Base-by-base conservation (phyloP, 345 rosid genomes). In the Ailanthus altissimus region DNA sequence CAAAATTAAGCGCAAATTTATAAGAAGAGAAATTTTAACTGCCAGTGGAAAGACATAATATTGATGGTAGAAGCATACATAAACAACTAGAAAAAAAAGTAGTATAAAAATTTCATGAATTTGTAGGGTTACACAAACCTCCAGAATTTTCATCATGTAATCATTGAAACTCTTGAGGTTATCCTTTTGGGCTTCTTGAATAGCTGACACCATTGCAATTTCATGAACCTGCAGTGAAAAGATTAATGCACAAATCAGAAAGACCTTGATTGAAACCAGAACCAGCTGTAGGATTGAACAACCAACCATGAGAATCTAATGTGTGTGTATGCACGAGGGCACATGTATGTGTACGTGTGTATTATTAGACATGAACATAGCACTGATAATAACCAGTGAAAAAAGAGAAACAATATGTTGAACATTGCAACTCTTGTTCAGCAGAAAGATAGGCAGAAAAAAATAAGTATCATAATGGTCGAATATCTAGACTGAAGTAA, bases 181-280 rank as follows among this genome's bases (percentile, higher is more conserved):
- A 84, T 96, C 99, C 86, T 91, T 92, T 79, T 93, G 99, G 72
- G 98, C 97, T 92, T 93, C 94, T 77, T 96, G 99, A 76, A 96
- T 89, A 73, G 98, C 92, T 56, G 97, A 96, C 46, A 96, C 97
- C 91, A 96, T 90, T 77, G 98, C 94, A 94, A 96, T 91, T 86
- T 93, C 99, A 87, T 91, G 99, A 81, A 96, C 95, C 99, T 96
- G 77, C 7, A 21, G 64, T 76, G 21, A 78, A 73, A 79, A 68
- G 20, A 67, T 72, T 50, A 73, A 58, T 21, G 47, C 59, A 67
- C n/a, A 60, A 21, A 53, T 38, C 23, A 63, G 42, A 26, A 42
- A 40, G 14, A 59, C 11, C 57, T 20, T 58, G 60, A 40, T 53
- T 8, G 8, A 77, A 42, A 67, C 8, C 59, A 20, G 54, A 77